These are phyloP conservation scores for Solanum pinnatisectum DNA, from an alignment of 257 asterid genomes.

Conservation along the genomic window DNA sequence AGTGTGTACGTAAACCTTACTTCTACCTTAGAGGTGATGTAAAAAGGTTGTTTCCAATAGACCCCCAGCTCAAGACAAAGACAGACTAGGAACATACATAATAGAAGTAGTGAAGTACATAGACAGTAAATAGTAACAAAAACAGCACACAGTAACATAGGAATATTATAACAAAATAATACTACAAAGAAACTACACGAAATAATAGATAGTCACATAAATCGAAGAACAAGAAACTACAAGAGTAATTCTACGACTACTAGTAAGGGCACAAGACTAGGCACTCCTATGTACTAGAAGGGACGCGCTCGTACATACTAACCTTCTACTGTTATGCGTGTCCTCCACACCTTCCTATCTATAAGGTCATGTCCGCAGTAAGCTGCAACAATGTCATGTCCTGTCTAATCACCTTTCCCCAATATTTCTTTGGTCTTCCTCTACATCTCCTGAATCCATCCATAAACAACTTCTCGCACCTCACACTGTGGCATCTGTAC, in stretches of 20 bases:
- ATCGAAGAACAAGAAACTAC: not conserved
- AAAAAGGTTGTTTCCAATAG: not conserved
- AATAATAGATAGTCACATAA: not conserved
- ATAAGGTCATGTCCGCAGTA: not conserved
- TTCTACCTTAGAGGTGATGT: not conserved
- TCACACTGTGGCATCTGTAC: not conserved
- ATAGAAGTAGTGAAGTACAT: not conserved
- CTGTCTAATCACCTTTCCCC: not conserved
- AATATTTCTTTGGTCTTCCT: no score
- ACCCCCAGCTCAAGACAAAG: not conserved
- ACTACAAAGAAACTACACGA: not conserved
- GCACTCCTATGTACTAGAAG: not conserved
- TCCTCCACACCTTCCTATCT: not conserved
- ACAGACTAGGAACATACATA: not conserved
- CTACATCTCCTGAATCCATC: no score
- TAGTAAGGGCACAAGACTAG: not conserved
- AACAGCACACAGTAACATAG: not conserved
- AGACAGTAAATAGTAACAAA: not conserved
- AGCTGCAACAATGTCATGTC: not conserved
- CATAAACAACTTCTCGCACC: not conserved
- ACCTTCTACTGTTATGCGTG: not conserved
- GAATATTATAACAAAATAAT: no score
- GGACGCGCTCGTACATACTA: not conserved
- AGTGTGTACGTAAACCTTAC: not conserved
- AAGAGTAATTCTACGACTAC: not conserved